Evolutionary conservation across 2,329 filamentous ascomycete species (phyloP).

Genomic region (Aspergillus sp.): DNA sequence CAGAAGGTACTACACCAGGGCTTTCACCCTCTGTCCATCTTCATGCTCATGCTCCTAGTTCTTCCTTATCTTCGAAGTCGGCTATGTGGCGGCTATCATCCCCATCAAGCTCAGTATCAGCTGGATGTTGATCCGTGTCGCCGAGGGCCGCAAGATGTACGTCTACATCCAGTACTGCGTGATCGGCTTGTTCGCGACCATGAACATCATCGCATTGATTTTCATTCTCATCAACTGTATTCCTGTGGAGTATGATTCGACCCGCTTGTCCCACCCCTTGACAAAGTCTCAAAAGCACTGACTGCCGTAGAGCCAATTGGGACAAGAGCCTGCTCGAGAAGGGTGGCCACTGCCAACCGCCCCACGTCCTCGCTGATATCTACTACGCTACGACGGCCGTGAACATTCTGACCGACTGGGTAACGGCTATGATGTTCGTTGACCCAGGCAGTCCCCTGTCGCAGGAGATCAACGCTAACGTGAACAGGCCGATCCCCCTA

Average conservation of each 20-base stretch:
- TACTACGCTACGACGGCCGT: constrained; percentile 24
- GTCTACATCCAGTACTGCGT: constrained; percentile 19
- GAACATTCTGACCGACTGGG: constrained; percentile 25
- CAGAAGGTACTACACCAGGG: constrained; percentile 14
- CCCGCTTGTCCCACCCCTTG: background rate
- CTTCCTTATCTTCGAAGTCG: constrained; percentile 26
- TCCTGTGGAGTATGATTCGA: constrained; percentile 14
- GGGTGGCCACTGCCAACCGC: constrained; percentile 19
- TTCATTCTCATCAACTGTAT: constrained; percentile 24
- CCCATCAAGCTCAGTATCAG: constrained; percentile 26
- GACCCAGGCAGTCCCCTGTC: too few species aligned
- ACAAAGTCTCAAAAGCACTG: background rate
- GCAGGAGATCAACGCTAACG: constrained; percentile 27
- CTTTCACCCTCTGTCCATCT: background rate
- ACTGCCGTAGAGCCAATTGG: constrained; percentile 18
- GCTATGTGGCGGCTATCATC: constrained; percentile 25
- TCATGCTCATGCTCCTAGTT: constrained; percentile 9
- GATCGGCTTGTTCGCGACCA: constrained; percentile 16
- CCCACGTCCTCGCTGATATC: constrained; percentile 20
- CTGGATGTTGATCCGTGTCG: constrained; percentile 24
- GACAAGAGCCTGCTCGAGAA: constrained; percentile 11
- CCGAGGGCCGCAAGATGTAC: constrained; percentile 20
- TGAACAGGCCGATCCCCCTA: constrained; percentile 38
- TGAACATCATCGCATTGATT: constrained; percentile 22
- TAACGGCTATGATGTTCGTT: constrained; percentile 20